Base-by-base conservation (phyloP, 768 basidiomycete genomes). In the Psilocybe cyanescens region DNA sequence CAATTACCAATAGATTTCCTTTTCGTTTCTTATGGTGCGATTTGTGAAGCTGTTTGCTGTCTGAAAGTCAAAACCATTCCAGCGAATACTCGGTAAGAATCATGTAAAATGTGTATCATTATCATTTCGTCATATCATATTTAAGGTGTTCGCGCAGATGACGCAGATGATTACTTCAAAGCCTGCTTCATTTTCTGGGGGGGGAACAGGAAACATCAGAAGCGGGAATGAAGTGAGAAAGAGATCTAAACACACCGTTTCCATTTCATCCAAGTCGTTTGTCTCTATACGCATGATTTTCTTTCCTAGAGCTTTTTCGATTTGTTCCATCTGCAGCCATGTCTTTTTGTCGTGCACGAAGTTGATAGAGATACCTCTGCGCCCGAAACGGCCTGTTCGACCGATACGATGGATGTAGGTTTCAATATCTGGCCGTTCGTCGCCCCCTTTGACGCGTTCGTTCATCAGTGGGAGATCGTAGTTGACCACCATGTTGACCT, bases 401-500 rank as follows among this genome's bases (percentile, higher is more conserved):
- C 96, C 97, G 61, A 99, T 98, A 65, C 97, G 89, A 76, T 99
- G 97, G 49, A 99, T 90, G 72, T 99, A 99, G 1, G 97, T 99
- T 80, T 99, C 97, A 49, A 95, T 83, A 72, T 99, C 97, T 0
- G 95, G 94, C 60, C 77, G 80, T 66, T 74, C 82, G 63, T 91
- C 89, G 24, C 72, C 74, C 6, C 72, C 67, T 65, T 78, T 74
- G 57, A 80, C 77, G 12, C 90, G 87, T 68, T 92, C 91, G 66
- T 86, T 89, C 84, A 92, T 86, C 49, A 95, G 78, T 0, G 96
- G 95, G 29, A 97, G 83, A 71, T 98, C 96, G 71, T 99, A 99
- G 78, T 99, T 99, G 75, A 99, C 95, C n/a, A 99, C 97, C 95
- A 99, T 95, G 81, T 98, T 99, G 68, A 99, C 97, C 79, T 98